These are phyloP conservation scores for Xylaria nigripes DNA, from an alignment of 495 filamentous ascomycete species.

Conservation along the genomic window DNA sequence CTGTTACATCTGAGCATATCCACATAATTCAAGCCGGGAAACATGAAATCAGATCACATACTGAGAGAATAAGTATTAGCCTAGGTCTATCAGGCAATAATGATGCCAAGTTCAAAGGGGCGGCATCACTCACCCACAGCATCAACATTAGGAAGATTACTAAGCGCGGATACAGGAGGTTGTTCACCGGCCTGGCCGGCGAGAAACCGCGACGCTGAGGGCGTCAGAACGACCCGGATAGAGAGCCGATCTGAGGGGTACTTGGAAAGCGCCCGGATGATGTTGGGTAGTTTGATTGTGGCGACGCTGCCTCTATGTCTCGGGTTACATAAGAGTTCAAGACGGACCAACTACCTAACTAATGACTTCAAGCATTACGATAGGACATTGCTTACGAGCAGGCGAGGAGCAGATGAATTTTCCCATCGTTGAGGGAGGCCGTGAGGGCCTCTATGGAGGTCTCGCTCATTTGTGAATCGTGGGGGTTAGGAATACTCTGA, in stretches of 20 bases:
- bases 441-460: slow-evolving; percentile 17
- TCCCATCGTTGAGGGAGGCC: slow-evolving; percentile 46
- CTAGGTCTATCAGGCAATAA: too few species aligned
- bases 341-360: background rate
- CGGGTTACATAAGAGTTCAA: slow-evolving; percentile 1
- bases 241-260: slow-evolving; percentile 46
- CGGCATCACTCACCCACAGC: slow-evolving; percentile 34
- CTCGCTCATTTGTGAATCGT: background rate
- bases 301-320: slow-evolving; percentile 50
- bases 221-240: slow-evolving; percentile 71
- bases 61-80: background rate
- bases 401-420: slow-evolving; percentile 71
- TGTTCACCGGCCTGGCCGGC: slow-evolving; percentile 60
- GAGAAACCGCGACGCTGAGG: slow-evolving; percentile 64
- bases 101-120: background rate
- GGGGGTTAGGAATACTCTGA: background rate
- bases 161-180: slow-evolving; percentile 48
- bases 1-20: slow-evolving; percentile 2
- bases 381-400: slow-evolving; percentile 44
- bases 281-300: slow-evolving; percentile 79
- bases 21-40: background rate
- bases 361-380: background rate
- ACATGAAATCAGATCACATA: background rate
- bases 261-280: slow-evolving; percentile 51
- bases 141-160: slow-evolving; percentile 51